These are phyloP conservation scores for Hypoxylon sp. DNA, from an alignment of 2,329 filamentous ascomycete genomes.

Conservation along the genomic window DNA sequence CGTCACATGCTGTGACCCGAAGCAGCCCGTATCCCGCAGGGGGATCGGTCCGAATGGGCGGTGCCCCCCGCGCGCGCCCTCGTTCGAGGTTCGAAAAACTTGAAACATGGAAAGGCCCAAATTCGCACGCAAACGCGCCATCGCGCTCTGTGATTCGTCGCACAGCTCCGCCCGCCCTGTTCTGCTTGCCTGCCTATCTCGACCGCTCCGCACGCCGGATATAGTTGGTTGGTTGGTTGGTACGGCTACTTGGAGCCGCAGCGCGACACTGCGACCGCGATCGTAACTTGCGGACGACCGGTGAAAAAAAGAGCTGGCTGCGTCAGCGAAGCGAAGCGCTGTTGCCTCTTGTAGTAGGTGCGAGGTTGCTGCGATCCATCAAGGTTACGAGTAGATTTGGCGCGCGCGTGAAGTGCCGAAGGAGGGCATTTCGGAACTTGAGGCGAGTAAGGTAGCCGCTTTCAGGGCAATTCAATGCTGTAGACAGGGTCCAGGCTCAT, in stretches of 20 bases:
- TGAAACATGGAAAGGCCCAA: not conserved
- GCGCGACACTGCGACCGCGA: not conserved
- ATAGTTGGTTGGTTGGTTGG: not conserved
- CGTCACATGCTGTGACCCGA: conserved; percentile 41
- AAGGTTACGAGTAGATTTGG: not conserved
- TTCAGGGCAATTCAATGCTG: not conserved
- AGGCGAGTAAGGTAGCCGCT: not conserved
- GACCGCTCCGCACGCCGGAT: not conserved
- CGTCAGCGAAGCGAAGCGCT: not conserved
- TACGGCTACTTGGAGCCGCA: not conserved
- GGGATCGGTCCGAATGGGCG: conserved; percentile 13
- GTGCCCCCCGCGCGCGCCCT: not conserved
- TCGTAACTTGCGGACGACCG: conserved; percentile 11
- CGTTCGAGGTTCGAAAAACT: not conserved
- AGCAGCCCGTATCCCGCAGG: not conserved
- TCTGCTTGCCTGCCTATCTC: not conserved
- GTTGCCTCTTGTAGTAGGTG: conserved; percentile 9
- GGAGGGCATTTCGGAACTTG: not conserved
- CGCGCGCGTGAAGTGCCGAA: not conserved
- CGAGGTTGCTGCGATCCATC: not conserved
- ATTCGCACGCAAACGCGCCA: conserved; percentile 1
- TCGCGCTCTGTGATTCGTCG: not conserved
- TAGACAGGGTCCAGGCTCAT: conserved; percentile 3
- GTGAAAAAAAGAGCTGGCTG: not conserved
- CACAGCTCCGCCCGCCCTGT: not conserved